Base-by-base conservation (phyloP, 208 protist genomes). In the Trypanosoma boissoni region DNA sequence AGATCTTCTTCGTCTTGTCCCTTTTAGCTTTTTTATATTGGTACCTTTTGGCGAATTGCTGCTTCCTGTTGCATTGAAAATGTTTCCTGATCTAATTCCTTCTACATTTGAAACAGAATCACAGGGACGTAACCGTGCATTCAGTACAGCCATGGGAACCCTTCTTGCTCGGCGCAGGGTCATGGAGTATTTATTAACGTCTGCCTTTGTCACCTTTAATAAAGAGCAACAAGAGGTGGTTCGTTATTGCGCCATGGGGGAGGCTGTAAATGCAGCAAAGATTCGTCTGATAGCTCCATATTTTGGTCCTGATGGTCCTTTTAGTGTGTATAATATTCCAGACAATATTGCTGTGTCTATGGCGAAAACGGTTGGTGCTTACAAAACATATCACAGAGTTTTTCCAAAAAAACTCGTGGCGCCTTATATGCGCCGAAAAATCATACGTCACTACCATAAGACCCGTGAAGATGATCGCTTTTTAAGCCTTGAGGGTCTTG, bases 21-120 rank as follows among this genome's bases (percentile, higher is more conserved):
- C 97, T 8, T 98, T 99, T 88, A 88, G 88, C 59, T 92, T 98
- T 52, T 98, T 99, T 67, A 92, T 99, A 21, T 71, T 98, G 9
- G 83, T 99, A 14, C 97, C 97, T 6, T 98, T 98, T 74, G 77
- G 92, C 12, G 97, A 99, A 67, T 79, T 99, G 41, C 74, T 96
- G 37, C 78, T 99, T 31, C 97, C 97, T 3, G 80, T 99, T 27
- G 75, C 91, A 7, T 74, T 99, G 27, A 97, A 97, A 59, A 91
- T 98, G 73, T 99, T 99, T 76, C 97, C 97, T 23, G 95, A 96
- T 16, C 76, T 99, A 37, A 95, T 98, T 52, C 97, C 97, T 23
- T 97, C 86, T 16, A 98, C 96, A 3, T 99, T 98, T 72, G 84
- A 97, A 61, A 90, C 88, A 1, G 72, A 93, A 61, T 80, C 72